Base-by-base conservation (phyloP, 179 eudicot species). In the Silene noctiflora region DNA sequence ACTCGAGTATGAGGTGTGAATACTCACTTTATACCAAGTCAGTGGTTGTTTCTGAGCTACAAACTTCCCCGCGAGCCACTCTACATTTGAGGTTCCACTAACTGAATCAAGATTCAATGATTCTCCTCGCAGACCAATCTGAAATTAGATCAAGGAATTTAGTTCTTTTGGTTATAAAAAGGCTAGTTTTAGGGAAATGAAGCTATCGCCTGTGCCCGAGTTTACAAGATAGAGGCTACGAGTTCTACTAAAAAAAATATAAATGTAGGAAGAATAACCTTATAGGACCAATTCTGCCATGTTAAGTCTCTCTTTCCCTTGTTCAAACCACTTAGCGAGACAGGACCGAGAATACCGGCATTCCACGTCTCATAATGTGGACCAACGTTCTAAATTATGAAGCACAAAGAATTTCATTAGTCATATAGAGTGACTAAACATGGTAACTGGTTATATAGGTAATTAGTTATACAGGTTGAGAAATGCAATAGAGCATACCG, bases 281-380 rank as follows among this genome's bases (percentile, higher is more conserved):
- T 90, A 87, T 94, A 94, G 67, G 97, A 78, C 98, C 98, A 94
- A 75, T 90, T 94, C 84, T 94, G 98, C 98, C 98, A 92, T 60
- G 98, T 85, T 75, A 94, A 87, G 88, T 92, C 97, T 82, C 96
- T 85, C 73, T 80, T 85, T 44, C 97, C 97, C 75, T 90, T 88
- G 59, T 89, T 90, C 75, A 94, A 88, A 67, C 98, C 98, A 31
- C 67, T 81, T 6, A 94, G 83, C 46, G 96, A 75, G 79, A 92
- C 91, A 33, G 98, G 98, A 42, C 98, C 98, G 58, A 94, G 97
- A 76, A 94, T 83, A 53, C 98, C 98, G 46, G 97, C 87, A 83
- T 94, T 92, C 94, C 96, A 90, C 59, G 81, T 84, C 82, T 94
- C 98, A 73, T 84, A 94, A 83, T 89, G 94, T 21, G 91, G 91